Percentiles rank a stretch among this genome's conserved stretches.
Conservation (phyloP, 768 basidiomycete species). For the Melanogaster broomeanus region DNA sequence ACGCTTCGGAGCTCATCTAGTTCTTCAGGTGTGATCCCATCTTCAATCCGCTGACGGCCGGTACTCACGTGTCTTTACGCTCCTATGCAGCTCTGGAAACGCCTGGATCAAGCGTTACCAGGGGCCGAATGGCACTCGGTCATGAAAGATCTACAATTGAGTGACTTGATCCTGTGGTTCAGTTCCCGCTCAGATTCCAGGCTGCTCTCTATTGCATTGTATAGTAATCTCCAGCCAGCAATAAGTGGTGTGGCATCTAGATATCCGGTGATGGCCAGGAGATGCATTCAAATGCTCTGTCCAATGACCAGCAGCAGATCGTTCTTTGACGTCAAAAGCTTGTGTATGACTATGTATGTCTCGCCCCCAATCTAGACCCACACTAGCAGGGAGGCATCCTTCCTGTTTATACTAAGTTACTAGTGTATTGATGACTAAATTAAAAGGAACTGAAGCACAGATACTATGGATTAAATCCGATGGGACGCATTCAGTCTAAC, state of each 20-base stretch:
- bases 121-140: constrained; percentile 35
- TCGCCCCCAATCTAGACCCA: constrained; percentile 8
- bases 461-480: too few relatives aligned
- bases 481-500: too few relatives aligned
- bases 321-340: constrained; percentile 7
- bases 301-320: constrained; percentile 1
- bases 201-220: constrained; percentile 20
- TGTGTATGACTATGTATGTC: constrained; percentile 13
- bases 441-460: constrained; percentile 14
- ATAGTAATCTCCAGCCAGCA: constrained; percentile 30
- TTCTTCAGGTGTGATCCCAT: constrained; percentile 30
- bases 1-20: constrained; percentile 37
- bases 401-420: constrained; percentile 11
- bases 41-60: constrained; percentile 19
- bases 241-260: constrained; percentile 20
- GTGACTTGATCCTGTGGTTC: constrained; percentile 26
- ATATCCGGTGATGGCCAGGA: constrained; percentile 7
- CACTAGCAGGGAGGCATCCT: constrained; percentile 15
- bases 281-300: constrained; percentile 6
- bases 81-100: constrained; percentile 33
- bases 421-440: constrained; percentile 16
- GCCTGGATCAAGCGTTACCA: constrained; percentile 35
- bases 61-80: constrained; percentile 18
- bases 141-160: constrained; percentile 35
- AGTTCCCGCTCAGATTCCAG: constrained; percentile 7